Evolutionary conservation across 495 filamentous ascomycete genomes (phyloP).

Genomic region (Extremus antarcticus): DNA sequence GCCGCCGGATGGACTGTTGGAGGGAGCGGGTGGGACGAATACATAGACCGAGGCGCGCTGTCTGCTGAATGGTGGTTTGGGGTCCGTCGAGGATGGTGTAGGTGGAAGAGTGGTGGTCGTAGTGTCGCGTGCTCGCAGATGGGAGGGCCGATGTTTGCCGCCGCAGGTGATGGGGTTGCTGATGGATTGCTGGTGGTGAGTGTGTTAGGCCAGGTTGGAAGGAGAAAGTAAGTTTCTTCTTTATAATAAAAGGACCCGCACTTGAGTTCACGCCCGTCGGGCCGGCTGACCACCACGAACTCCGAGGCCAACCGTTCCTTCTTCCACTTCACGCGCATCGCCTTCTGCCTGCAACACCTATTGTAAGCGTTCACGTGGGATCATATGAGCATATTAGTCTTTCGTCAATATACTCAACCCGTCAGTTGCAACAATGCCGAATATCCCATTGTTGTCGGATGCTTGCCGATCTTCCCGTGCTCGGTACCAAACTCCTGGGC

Average conservation of each 20-base stretch:
- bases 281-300: no score
- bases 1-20: constrained; percentile 75
- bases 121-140: not conserved
- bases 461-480: no score
- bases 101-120: not conserved
- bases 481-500: no score
- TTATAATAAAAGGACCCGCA: not conserved
- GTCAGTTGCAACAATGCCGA: not conserved
- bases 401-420: not conserved
- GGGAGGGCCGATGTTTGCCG: not conserved
- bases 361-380: not conserved
- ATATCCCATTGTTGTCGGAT: not conserved
- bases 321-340: no score
- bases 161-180: not conserved
- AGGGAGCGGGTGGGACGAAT: constrained; percentile 66
- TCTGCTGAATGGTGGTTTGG: constrained; percentile 1
- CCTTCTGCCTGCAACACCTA: not conserved
- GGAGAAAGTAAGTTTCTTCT: not conserved
- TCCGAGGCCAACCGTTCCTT: no score
- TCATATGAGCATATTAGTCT: not conserved
- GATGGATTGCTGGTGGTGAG: not conserved
- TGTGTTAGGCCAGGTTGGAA: not conserved
- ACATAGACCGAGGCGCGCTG: constrained; percentile 54
- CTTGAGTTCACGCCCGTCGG: not conserved
- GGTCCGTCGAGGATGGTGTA: not conserved